A percentile compares a stretch with the other conserved stretches of the same genome.
phyloP scores from a whole-genome alignment of 805 yeast genomes.

The Monosporozyma servazzii region DNA sequence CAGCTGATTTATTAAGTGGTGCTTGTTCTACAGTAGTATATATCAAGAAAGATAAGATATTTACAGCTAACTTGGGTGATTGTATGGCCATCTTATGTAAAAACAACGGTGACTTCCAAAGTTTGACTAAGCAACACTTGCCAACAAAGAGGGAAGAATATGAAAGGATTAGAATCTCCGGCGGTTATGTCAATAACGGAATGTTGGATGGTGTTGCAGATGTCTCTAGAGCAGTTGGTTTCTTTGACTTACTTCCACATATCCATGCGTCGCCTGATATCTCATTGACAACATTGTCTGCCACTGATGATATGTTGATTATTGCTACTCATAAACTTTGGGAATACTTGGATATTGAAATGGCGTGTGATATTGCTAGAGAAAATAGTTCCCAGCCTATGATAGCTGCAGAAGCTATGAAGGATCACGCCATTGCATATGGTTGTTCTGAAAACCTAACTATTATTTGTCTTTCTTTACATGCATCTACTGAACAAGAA shows the following conservation, averaged over 20 bases:
- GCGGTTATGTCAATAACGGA: constrained; percentile 85
- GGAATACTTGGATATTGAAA: constrained; percentile 73
- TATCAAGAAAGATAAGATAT: constrained; percentile 58
- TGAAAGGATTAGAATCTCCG: constrained; percentile 81
- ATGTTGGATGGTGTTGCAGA: constrained; percentile 73
- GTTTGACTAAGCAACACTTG: constrained; percentile 69
- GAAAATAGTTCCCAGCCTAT: constrained; percentile 76
- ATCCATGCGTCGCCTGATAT: constrained; percentile 83
- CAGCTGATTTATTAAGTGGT: constrained; percentile 69
- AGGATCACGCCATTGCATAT: constrained; percentile 91
- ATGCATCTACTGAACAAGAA: constrained; percentile 36
- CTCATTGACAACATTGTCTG: constrained; percentile 47
- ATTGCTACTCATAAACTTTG: constrained; percentile 78
- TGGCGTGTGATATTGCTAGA: constrained; percentile 85
- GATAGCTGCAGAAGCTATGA: constrained; percentile 82
- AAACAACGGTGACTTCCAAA: constrained; percentile 69
- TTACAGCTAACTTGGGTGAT: constrained; percentile 87
- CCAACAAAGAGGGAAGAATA: constrained; percentile 72
- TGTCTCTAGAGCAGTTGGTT: constrained; percentile 89
- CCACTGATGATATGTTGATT: constrained; percentile 75
- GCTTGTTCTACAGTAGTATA: constrained; percentile 78
- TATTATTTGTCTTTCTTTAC: constrained; percentile 68
- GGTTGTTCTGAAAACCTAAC: constrained; percentile 75
- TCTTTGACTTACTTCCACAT: constrained; percentile 75
- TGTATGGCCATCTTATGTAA: constrained; percentile 71